Percentiles rank a stretch among this genome's conserved stretches.
Conservation (phyloP, 345 rosid species). For the Eucalyptus marginata region DNA sequence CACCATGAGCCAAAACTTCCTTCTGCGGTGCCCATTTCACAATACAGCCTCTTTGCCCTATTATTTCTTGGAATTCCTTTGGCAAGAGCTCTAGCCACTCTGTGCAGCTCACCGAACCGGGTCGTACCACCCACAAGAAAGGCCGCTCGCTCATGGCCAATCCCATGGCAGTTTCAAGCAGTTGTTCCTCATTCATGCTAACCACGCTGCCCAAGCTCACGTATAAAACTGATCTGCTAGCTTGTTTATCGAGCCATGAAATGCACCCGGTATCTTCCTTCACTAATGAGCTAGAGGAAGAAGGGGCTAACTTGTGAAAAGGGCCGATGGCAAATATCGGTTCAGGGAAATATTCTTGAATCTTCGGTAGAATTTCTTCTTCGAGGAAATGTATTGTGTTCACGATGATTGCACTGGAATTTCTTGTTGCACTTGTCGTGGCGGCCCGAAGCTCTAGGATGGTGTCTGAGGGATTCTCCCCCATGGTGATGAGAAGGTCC, state of each 20-base stretch:
- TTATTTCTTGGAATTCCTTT: neutral
- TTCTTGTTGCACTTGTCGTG: neutral
- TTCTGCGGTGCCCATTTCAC: conserved; percentile 20
- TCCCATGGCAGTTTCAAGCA: conserved; percentile 9
- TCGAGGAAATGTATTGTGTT: conserved; percentile 13
- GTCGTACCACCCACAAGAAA: conserved; percentile 19
- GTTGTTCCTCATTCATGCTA: conserved; percentile 1
- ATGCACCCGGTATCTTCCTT: conserved; percentile 6
- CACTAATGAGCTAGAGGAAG: neutral
- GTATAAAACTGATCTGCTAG: conserved; percentile 1
- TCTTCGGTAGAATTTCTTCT: neutral
- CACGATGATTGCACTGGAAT: conserved; percentile 1
- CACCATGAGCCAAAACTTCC: conserved; percentile 7
- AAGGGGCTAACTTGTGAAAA: conserved; percentile 6
- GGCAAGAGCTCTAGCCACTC: neutral
- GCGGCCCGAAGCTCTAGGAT: neutral
- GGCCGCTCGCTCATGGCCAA: conserved; percentile 8
- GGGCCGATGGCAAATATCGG: conserved; percentile 3
- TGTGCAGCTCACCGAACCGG: neutral
- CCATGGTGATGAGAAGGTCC: neutral
- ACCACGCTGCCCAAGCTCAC: conserved; percentile 16
- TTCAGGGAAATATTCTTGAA: neutral
- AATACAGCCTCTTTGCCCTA: conserved; percentile 7
- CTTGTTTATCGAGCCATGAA: conserved; percentile 12
- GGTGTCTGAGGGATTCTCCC: neutral